Percentiles rank a stretch among this genome's conserved stretches.
Conservation (phyloP, 202 grass and related monocot genomes). For the Zizania palustris region DNA sequence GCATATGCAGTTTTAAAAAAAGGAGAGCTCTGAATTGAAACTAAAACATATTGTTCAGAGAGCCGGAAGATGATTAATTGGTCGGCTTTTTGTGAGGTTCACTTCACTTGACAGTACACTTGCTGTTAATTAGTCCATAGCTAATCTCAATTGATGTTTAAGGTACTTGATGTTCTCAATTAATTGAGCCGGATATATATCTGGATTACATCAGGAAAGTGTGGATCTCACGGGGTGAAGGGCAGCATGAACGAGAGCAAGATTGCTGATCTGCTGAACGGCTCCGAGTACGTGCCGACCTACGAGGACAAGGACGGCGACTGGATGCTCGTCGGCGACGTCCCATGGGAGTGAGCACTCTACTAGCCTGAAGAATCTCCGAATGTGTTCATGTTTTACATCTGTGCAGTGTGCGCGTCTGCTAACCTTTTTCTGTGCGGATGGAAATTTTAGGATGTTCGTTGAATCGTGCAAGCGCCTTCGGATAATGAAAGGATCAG, state of each 20-base stretch:
- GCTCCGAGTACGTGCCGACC: constrained; percentile 75
- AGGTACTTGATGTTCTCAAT: too few species aligned
- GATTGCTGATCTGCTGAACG: constrained; percentile 66
- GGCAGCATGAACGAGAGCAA: constrained; percentile 70
- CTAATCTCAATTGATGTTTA: background rate
- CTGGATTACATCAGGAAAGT: too few species aligned
- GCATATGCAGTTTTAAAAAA: constrained; percentile 22
- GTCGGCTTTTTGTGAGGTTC: background rate
- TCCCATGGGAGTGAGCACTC: constrained; percentile 76
- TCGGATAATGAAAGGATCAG: constrained; percentile 83
- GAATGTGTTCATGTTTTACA: background rate
- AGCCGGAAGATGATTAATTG: background rate
- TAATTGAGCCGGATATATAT: too few species aligned
- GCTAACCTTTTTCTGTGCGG: background rate
- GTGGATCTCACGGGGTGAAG: constrained; percentile 31
- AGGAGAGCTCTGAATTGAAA: background rate
- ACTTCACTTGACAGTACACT: background rate
- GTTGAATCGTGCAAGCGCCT: constrained; percentile 89
- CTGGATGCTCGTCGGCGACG: constrained; percentile 90
- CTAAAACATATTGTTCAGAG: background rate
- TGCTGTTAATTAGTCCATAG: background rate
- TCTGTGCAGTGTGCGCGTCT: too few species aligned
- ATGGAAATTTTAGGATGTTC: constrained; percentile 66
- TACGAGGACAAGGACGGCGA: constrained; percentile 90
- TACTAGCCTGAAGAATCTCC: constrained; percentile 7